Base-by-base conservation (phyloP, 2,329 filamentous ascomycete species). In the Metarhizium sp. region DNA sequence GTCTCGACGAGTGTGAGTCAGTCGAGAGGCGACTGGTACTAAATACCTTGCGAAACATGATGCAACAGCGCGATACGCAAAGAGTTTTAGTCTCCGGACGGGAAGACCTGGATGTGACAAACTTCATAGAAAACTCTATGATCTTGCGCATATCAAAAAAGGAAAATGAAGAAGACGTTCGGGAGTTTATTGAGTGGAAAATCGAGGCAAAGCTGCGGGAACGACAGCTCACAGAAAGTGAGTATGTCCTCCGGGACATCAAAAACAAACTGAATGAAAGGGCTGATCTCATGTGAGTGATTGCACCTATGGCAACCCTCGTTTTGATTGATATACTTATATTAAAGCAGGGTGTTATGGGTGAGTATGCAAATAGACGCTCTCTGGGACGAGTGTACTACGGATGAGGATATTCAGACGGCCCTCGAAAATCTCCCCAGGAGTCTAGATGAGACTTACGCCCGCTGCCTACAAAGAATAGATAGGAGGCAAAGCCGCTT, bases 321-420 rank as follows among this genome's bases (percentile, higher is more conserved):
- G 34, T 34, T 29, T 32, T 29, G 18, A 13, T 45, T n/a, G 14
- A 11, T 14, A 34, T 52, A 46, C 25, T 46, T 14, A 52, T 7
- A 34, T 45, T 32, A 18, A 40, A 43, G 11, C 1, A 52, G 51
- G 51, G 30, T 52, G 2, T 45, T 52, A 29, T 46, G 51, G 51
- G 51, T 52, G 36, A 45, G n/a, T 16, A 46, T 52, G 51, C 51
- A 52, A 52, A 52, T 52, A 45, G 51, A 52, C 34, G 40, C 51
- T n/a, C 29, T 52, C 11, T 52, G 25, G 51, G 51, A 52, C 5
- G 51, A 45, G 20, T 52, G 51, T 34, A 38, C 40, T 18, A 45
- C 38, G 38, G 51, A 52, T 42, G 7, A 38, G 29, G 40, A 52
- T 29, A 52, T 52, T 30, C 25, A 34, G 45, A 16, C 10, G 20